phyloP scores from a whole-genome alignment of 495 filamentous ascomycete genomes.

The Penicillium tannophilum region DNA sequence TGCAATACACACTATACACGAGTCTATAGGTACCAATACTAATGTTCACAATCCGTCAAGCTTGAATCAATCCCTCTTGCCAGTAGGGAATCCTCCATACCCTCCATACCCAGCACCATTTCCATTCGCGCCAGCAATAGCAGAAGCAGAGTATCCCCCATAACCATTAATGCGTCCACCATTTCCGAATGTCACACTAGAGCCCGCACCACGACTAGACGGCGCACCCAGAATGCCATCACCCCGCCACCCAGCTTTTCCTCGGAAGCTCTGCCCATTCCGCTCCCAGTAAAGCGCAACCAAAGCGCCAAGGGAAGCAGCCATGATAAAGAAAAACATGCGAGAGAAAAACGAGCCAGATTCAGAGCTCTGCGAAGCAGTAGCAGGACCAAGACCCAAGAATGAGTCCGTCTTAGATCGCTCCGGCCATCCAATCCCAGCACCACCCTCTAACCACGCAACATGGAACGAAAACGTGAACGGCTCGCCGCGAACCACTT shows the following conservation, averaged over 20 bases:
- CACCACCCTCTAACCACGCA: conserved; percentile 80
- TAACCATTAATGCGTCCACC: conserved; percentile 53
- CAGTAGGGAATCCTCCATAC: conserved; percentile 49
- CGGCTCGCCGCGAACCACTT: conserved; percentile 84
- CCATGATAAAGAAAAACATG: conserved; percentile 45
- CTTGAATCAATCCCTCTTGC: conserved; percentile 55
- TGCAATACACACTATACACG: conserved; percentile 4
- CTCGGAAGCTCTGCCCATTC: conserved; percentile 36
- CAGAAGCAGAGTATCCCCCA: conserved; percentile 45
- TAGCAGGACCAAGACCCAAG: conserved; percentile 39
- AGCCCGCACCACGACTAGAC: conserved; percentile 28
- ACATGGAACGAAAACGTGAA: conserved; percentile 80
- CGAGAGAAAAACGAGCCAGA: conserved; percentile 34
- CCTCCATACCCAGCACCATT: conserved; percentile 27
- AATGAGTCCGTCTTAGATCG: conserved; percentile 34
- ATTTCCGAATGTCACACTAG: conserved; percentile 47
- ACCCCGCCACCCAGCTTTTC: conserved; percentile 35
- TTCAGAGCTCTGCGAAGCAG: conserved; percentile 12
- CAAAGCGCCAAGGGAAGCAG: conserved; percentile 49
- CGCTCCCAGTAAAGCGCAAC: conserved; percentile 50
- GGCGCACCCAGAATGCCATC: conserved; percentile 49
- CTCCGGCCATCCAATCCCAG: conserved; percentile 45
- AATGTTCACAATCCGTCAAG: background rate
- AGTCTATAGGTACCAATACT: background rate
- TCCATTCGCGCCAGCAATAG: conserved; percentile 18